A percentile compares a stretch with the other conserved stretches of the same genome.
These are phyloP conservation scores for Brettanomyces naardenensis DNA, from an alignment of 805 yeast species.

Conservation along the genomic window DNA sequence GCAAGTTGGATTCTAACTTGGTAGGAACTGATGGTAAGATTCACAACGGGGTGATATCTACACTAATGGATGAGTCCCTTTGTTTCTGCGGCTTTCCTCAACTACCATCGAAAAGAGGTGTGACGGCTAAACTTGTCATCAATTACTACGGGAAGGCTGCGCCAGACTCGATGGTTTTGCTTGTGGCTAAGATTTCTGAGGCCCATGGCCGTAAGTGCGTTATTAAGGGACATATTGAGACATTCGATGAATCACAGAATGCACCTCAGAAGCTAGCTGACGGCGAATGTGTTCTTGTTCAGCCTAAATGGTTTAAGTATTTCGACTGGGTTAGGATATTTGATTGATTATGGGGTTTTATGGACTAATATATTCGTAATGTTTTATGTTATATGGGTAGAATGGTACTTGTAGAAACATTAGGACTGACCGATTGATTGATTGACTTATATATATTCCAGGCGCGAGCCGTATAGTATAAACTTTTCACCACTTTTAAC, in stretches of 20 bases:
- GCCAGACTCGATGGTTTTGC: slow-evolving; percentile 55
- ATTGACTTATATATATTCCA: too few species aligned
- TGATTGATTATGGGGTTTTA: neutral
- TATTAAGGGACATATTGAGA: slow-evolving; percentile 58
- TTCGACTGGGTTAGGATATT: slow-evolving; percentile 39
- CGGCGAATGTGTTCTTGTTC: slow-evolving; percentile 68
- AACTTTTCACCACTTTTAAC: too few species aligned
- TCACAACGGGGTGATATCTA: slow-evolving; percentile 75
- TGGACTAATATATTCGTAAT: neutral
- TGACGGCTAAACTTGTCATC: slow-evolving; percentile 71
- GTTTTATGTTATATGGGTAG: too few species aligned
- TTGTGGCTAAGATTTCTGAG: slow-evolving; percentile 60
- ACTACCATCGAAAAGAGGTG: slow-evolving; percentile 78
- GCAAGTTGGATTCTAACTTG: slow-evolving; percentile 61
- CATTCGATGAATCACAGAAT: slow-evolving; percentile 30
- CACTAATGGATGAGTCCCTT: slow-evolving; percentile 76
- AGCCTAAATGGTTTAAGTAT: slow-evolving; percentile 83
- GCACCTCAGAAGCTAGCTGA: slow-evolving; percentile 32
- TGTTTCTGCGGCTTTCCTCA: slow-evolving; percentile 80
- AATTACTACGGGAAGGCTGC: slow-evolving; percentile 54
- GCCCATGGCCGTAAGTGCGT: slow-evolving; percentile 74
- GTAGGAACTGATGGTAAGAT: slow-evolving; percentile 65
- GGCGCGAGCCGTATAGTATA: too few species aligned
- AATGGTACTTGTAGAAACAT: too few species aligned
- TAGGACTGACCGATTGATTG: neutral